Evolutionary conservation across 192 early-diverging fungal species (phyloP), one percentile per base, ranked within the genome.

Genomic region (Podila horticola): DNA sequence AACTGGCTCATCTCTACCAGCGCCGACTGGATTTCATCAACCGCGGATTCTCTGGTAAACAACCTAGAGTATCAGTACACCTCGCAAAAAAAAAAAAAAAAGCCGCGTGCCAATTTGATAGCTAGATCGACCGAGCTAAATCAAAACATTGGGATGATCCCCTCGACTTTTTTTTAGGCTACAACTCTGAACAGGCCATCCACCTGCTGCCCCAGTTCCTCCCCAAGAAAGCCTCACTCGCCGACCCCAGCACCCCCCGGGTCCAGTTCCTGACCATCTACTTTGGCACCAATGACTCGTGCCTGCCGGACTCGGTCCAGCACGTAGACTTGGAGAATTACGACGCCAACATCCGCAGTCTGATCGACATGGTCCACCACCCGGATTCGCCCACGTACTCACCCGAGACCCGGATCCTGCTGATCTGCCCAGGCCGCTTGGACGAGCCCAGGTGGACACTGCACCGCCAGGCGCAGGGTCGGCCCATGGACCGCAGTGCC

Each of bases 271-370:
- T 95, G 75, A 88, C 87, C n/a, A 71, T 97, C 26, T 94, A 93
- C 62, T 88, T 95, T 62, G 96, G 96, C 26, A 89, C 96, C 8
- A 96, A 96, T 74, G 96, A 97, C 75, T 88, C 93, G 0, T 86
- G 85, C 0, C 58, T 90, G 28, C 74, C 74, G 3, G 67, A 64
- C 9, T 82, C 83, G 5, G 30, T 66, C 2, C 91, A 93, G 61
- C 89, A 91, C 67, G 90, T 95, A 1, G 76, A 90, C 1, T n/a
- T 95, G n/a, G 67, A 75, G 0, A 51, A 82, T 5, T 97, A 90
- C 68, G 74, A 79, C 4, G 26, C 71, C 17, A 94, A 97, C 66
- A 38, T 95, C n/a, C 76, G 79, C 30, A 67, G 75, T 8, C 75
- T 97, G 59, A 83, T 95, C n/a, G 63, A 82, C 2, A 75, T 86